phyloP scores from a whole-genome alignment of 2,329 filamentous ascomycete species.

The Exophiala viscosa region DNA sequence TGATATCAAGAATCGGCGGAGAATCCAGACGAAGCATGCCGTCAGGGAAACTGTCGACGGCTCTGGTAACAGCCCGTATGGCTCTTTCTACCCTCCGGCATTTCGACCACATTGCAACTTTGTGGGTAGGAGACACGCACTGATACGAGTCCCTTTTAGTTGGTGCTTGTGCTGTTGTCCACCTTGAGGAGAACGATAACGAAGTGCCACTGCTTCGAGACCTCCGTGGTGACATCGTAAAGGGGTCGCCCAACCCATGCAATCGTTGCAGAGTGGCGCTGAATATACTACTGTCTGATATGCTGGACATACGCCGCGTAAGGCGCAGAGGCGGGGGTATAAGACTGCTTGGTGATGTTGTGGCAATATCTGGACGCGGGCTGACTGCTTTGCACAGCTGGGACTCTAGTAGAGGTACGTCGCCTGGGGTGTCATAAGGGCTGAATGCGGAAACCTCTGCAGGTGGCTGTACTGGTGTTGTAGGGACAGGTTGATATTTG shows the following conservation, averaged over 20 bases:
- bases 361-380: neutral
- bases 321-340: slow-evolving; percentile 9
- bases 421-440: slow-evolving; percentile 23
- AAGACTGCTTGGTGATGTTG: slow-evolving; percentile 1
- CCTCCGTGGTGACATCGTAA: slow-evolving; percentile 7
- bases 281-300: slow-evolving; percentile 6
- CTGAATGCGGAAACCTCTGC: slow-evolving; percentile 26
- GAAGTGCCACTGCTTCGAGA: slow-evolving; percentile 4
- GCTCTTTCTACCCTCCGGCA: slow-evolving; percentile 11
- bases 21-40: slow-evolving; percentile 18
- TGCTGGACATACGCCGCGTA: slow-evolving; percentile 1
- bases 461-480: slow-evolving; percentile 12
- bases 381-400: neutral
- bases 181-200: neutral
- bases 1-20: slow-evolving; percentile 8
- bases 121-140: slow-evolving; percentile 4
- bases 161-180: neutral
- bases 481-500: slow-evolving; percentile 1
- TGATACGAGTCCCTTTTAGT: neutral
- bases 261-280: slow-evolving; percentile 1
- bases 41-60: slow-evolving; percentile 19
- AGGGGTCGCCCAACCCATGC: slow-evolving; percentile 13
- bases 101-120: slow-evolving; percentile 13
- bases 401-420: slow-evolving; percentile 8
- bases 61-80: slow-evolving; percentile 14